Base-by-base conservation (phyloP, 2,329 filamentous ascomycete species). In the Fusarium globosum region DNA sequence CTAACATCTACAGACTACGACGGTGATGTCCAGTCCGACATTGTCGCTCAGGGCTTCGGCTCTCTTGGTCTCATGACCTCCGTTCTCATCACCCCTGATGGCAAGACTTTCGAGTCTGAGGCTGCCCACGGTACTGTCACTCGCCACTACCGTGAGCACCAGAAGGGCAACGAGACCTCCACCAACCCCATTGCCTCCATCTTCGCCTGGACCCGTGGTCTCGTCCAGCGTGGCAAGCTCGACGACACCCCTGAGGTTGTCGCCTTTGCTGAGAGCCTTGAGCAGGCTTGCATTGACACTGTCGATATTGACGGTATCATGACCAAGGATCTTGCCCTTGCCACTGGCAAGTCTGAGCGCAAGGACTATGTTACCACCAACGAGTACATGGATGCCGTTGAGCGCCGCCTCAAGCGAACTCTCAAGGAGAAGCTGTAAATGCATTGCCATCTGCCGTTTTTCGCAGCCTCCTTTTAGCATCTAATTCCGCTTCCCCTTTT, bases 141-240 rank as follows among this genome's bases (percentile, higher is more conserved):
- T 61, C 94, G 96, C 80, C 96, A 98, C 89, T 98, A 95, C 91
- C 94, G 96, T 82, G 96, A 98, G 88, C 94, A 98, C 89, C 96
- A 98, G 86, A 98, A 98, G 89, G 96, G 96, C 82, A 92, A 92
- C 79, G 94, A 97, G 86, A 99, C 96, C 64, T 97, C 95, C 49
- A 99, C 96, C 77, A 98, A 99, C 91, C 96, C 96, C 70, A 98
- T 98, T 79, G 96, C 96, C 73, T 97, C 94, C 82, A 98, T 99
- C 87, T 99, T 98, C 84, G 96, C 96, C 80, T 99, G 96, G 96
- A 98, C 96, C 69, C 93, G 96, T 68, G 96, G 96, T 80, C 90
- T 99, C 53, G 86, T 94, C 78, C 96, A 98, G 89, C 94, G 96
- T 79, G 96, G 96, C 79, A 93, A 94, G 86, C 91, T 99, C 76